phyloP scores from a whole-genome alignment of 768 basidiomycete genomes.

The Paxillus rubicundulus region DNA sequence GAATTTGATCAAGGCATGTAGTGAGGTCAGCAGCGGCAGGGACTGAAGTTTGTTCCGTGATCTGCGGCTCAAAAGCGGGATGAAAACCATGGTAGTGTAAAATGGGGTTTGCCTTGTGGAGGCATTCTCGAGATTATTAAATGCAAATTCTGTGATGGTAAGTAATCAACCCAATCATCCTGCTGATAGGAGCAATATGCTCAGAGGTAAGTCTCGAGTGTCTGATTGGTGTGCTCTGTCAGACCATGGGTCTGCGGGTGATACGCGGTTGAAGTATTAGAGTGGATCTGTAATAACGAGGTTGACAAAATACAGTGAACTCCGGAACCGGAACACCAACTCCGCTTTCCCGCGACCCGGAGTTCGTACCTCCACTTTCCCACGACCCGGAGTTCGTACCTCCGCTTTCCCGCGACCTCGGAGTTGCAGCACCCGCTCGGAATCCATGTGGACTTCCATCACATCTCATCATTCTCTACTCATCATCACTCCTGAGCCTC shows the following conservation, averaged over 20 bases:
- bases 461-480: too few species aligned
- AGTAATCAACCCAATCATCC: conserved; percentile 41
- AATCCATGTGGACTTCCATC: too few species aligned
- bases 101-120: conserved; percentile 38
- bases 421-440: too few species aligned
- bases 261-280: conserved; percentile 36
- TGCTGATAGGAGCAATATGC: conserved; percentile 38
- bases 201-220: conserved; percentile 37
- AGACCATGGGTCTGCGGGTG: conserved; percentile 44
- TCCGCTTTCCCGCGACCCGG: too few species aligned
- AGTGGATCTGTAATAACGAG: conserved; percentile 3
- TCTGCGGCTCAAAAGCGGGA: conserved; percentile 29
- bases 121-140: conserved; percentile 36
- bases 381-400: too few species aligned
- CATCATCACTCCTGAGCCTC: too few species aligned
- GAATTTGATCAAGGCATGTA: conserved; percentile 20
- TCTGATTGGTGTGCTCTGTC: conserved; percentile 38
- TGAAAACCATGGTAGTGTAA: conserved; percentile 34
- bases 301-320: too few species aligned
- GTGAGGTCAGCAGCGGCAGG: conserved; percentile 34
- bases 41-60: conserved; percentile 28
- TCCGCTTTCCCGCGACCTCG: too few species aligned
- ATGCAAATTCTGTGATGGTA: conserved; percentile 42
- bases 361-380: too few species aligned
- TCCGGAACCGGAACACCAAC: too few species aligned